A percentile compares a stretch with the other conserved stretches of the same genome.
phyloP scores from a whole-genome alignment of 371 early-diverging fungal genomes.

The Mucor circinelloides region DNA sequence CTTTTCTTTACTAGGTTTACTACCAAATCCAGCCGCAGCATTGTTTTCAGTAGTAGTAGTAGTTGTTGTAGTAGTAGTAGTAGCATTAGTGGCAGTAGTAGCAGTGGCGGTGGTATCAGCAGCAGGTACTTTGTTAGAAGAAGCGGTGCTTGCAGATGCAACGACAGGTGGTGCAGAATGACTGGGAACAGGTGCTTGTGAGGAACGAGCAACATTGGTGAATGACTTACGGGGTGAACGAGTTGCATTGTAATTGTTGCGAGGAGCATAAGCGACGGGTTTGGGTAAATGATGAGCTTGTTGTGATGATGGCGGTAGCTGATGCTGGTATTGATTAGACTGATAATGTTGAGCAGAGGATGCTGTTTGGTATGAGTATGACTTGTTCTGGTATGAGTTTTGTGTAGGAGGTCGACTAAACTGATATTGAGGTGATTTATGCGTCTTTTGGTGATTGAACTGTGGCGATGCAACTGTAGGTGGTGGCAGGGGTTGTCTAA shows the following conservation, averaged over 20 bases:
- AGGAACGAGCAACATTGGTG: neutral
- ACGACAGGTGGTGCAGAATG: neutral
- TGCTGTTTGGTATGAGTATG: neutral
- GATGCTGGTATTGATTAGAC: neutral
- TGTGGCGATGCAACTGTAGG: neutral
- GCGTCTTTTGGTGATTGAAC: neutral
- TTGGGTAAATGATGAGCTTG: neutral
- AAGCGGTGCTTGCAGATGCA: neutral
- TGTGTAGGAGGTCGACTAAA: neutral
- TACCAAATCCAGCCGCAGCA: neutral
- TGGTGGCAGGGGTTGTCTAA: neutral
- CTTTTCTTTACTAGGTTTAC: conserved; percentile 14
- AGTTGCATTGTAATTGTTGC: neutral
- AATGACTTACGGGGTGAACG: neutral
- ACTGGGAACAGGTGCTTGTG: neutral
- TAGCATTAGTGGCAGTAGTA: neutral
- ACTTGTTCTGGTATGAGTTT: neutral
- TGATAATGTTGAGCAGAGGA: neutral
- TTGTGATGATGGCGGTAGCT: neutral
- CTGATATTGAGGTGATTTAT: neutral
- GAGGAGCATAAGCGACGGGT: neutral
- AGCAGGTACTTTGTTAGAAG: neutral
- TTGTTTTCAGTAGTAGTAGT: neutral
- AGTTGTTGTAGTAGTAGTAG: neutral
- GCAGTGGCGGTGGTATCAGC: too few species aligned